Evolutionary conservation across 176 grass and related monocot genomes (phyloP).

Genomic region (bread wheat (Triticum aestivum)): IWGSC_CS_RefSeq_v2.1 NC_057797.1:682502122-682502621

Average conservation of each 20-base stretch:
- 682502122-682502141: background rate
- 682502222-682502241: background rate
- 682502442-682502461: too few relatives aligned
- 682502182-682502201: too few relatives aligned
- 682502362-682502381: constrained; percentile 73
- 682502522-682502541: constrained; percentile 65
- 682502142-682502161: too few relatives aligned
- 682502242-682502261: background rate
- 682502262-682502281: background rate
- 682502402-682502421: constrained; percentile 58
- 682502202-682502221: too few relatives aligned
- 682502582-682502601: background rate
- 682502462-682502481: too few relatives aligned
- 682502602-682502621: too few relatives aligned
- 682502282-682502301: background rate
- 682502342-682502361: constrained; percentile 70
- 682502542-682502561: constrained; percentile 70
- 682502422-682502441: constrained; percentile 79
- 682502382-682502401: constrained; percentile 51
- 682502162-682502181: too few relatives aligned
- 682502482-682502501: constrained; percentile 20
- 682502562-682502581: constrained; percentile 51
- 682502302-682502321: constrained; percentile 26
- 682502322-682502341: constrained; percentile 54
- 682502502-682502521: constrained; percentile 50